phyloP scores from a whole-genome alignment of 768 basidiomycete species.

The Candolleomyces eurysporus region DNA sequence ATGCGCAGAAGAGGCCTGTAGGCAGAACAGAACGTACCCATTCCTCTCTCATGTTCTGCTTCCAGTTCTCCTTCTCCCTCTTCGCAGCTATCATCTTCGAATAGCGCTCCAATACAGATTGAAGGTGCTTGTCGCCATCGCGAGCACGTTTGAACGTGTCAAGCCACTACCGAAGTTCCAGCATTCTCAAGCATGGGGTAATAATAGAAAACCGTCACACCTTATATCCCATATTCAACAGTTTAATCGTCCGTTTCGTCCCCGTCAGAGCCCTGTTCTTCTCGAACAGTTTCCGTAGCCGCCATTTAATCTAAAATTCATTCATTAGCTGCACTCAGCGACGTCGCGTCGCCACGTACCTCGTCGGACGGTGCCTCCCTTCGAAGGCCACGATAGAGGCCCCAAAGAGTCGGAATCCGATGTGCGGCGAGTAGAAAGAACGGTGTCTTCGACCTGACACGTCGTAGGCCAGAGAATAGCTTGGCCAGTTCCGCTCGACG shows the following conservation, averaged over 20 bases:
- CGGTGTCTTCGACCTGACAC: constrained; percentile 57
- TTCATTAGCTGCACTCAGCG: not conserved
- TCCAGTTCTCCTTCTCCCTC: constrained; percentile 48
- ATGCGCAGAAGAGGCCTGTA: not conserved
- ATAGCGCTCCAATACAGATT: constrained; percentile 53
- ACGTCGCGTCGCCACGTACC: constrained; percentile 34
- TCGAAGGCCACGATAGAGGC: constrained; percentile 70
- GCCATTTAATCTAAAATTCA: constrained; percentile 50
- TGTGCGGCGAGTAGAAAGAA: constrained; percentile 73
- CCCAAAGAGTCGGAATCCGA: constrained; percentile 74
- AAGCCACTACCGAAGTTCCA: constrained; percentile 47
- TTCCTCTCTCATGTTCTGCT: constrained; percentile 45
- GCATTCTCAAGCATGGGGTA: not conserved
- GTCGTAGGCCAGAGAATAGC: constrained; percentile 55
- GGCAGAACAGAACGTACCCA: constrained; percentile 39
- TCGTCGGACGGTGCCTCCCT: constrained; percentile 51
- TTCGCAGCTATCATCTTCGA: constrained; percentile 53
- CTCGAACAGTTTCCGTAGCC: constrained; percentile 54
- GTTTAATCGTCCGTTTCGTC: constrained; percentile 42
- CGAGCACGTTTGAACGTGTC: constrained; percentile 54
- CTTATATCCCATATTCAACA: constrained; percentile 54
- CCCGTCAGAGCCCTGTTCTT: constrained; percentile 53
- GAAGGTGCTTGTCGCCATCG: constrained; percentile 47
- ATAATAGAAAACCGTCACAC: constrained; percentile 32
- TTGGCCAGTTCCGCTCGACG: constrained; percentile 25